Percentiles rank a stretch among this genome's conserved stretches.
Evolutionary conservation across 2,329 filamentous ascomycete species (phyloP).

Genomic region (Aspergillus sp.): DNA sequence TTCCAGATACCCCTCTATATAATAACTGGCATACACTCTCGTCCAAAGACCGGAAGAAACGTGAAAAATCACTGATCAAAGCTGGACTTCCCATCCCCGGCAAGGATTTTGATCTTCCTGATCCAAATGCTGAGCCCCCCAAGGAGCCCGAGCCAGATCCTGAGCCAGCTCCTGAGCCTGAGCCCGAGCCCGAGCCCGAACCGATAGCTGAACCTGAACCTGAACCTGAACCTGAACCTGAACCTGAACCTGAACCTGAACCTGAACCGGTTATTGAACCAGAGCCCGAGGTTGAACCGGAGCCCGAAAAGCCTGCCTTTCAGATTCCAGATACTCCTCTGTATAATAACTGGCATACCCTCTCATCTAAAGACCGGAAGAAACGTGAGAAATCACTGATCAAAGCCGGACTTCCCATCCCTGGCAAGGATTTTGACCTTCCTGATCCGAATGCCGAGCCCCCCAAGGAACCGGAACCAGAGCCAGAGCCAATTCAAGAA

Average conservation of each 20-base stretch:
- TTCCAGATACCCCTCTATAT: slow-evolving; percentile 20
- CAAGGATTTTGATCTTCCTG: slow-evolving; percentile 31
- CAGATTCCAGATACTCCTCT: slow-evolving; percentile 21
- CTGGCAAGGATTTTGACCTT: slow-evolving; percentile 32
- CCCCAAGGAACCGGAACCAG: slow-evolving; percentile 24
- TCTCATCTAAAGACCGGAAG: slow-evolving; percentile 22
- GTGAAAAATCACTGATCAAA: slow-evolving; percentile 19
- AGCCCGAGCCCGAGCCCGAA: slow-evolving; percentile 23
- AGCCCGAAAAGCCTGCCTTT: slow-evolving; percentile 29
- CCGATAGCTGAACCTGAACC: slow-evolving; percentile 24
- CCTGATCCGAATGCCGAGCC: slow-evolving; percentile 14
- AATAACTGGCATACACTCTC: slow-evolving; percentile 21
- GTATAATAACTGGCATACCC: slow-evolving; percentile 20
- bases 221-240: background rate
- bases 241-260: slow-evolving; percentile 18
- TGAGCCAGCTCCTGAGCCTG: slow-evolving; percentile 19
- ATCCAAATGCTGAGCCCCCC: slow-evolving; percentile 3
- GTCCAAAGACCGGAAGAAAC: slow-evolving; percentile 22
- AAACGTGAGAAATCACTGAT: slow-evolving; percentile 20
- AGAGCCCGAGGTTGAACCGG: slow-evolving; percentile 35
- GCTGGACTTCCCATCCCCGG: slow-evolving; percentile 25
- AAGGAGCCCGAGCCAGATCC: slow-evolving; percentile 27
- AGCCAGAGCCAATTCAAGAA: slow-evolving; percentile 28
- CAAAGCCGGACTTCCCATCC: slow-evolving; percentile 20
- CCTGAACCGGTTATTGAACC: slow-evolving; percentile 11